Evolutionary conservation across 768 basidiomycete species (phyloP).

Genomic region (Kockovaella imperatae): DNA sequence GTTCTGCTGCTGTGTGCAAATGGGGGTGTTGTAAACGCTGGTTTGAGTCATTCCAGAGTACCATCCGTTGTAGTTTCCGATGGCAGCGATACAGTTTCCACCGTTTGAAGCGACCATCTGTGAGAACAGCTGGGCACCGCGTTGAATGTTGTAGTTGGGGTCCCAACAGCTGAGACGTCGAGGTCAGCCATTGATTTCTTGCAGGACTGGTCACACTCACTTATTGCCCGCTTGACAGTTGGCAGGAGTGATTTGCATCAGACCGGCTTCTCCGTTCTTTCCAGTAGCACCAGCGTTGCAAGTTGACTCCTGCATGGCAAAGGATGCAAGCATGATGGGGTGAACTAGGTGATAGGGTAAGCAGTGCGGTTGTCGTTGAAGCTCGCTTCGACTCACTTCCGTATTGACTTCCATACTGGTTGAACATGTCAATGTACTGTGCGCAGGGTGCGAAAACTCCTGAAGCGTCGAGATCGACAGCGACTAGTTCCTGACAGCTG

Average conservation of each 20-base stretch:
- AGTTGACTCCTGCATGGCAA: slow-evolving; percentile 79
- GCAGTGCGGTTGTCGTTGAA: neutral
- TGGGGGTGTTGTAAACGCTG: slow-evolving; percentile 28
- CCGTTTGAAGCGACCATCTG: slow-evolving; percentile 24
- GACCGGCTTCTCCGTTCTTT: slow-evolving; percentile 70
- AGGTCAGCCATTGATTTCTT: neutral
- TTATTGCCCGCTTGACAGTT: slow-evolving; percentile 53
- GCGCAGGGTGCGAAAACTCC: slow-evolving; percentile 39
- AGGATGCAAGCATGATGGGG: slow-evolving; percentile 69
- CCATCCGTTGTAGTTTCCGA: slow-evolving; percentile 58
- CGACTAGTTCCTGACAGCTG: slow-evolving; percentile 49
- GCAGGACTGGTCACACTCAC: neutral
- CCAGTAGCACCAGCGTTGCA: slow-evolving; percentile 65
- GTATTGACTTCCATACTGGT: slow-evolving; percentile 27
- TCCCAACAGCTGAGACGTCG: slow-evolving; percentile 36
- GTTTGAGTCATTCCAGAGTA: slow-evolving; percentile 47
- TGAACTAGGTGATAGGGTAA: slow-evolving; percentile 49
- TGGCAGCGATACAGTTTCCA: slow-evolving; percentile 44
- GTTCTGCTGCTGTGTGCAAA: slow-evolving; percentile 71
- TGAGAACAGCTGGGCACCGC: slow-evolving; percentile 50
- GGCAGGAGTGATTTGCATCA: slow-evolving; percentile 76
- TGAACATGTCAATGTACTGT: slow-evolving; percentile 37
- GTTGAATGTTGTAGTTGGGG: slow-evolving; percentile 56
- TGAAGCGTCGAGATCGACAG: slow-evolving; percentile 18
- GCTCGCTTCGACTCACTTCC: slow-evolving; percentile 21